Percentiles rank a stretch among this genome's conserved stretches.
These are phyloP conservation scores for Kodamaea derodonti DNA, from an alignment of 1,139 yeast species.

Conservation along the genomic window DNA sequence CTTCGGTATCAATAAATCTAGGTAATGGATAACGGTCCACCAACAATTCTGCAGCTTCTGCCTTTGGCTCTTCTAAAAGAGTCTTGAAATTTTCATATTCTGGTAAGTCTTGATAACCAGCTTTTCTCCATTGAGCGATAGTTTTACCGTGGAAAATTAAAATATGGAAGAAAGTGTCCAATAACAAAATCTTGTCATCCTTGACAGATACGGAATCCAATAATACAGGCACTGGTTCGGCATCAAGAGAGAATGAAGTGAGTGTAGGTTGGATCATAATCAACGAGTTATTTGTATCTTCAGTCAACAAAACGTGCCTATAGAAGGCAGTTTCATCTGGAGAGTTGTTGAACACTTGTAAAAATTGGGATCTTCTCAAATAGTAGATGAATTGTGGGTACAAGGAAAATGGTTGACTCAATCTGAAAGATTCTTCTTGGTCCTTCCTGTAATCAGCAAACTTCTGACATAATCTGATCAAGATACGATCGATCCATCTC, in stretches of 20 bases:
- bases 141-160: slow-evolving; percentile 94
- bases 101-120: slow-evolving; percentile 87
- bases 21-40: slow-evolving; percentile 96
- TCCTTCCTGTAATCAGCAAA: slow-evolving; percentile 51
- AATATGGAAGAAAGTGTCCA: slow-evolving; percentile 95
- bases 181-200: slow-evolving; percentile 79
- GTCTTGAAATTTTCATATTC: slow-evolving; percentile 86
- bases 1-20: slow-evolving; percentile 92
- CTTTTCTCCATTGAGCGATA: slow-evolving; percentile 94
- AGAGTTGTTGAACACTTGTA: slow-evolving; percentile 94
- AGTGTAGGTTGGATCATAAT: slow-evolving; percentile 97
- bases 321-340: slow-evolving; percentile 99
- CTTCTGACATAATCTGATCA: slow-evolving; percentile 48
- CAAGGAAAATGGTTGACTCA: slow-evolving; percentile 45
- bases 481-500: slow-evolving; percentile 51
- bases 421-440: slow-evolving; percentile 43
- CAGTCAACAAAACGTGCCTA: slow-evolving; percentile 86
- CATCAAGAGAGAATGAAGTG: slow-evolving; percentile 76
- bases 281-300: slow-evolving; percentile 89
- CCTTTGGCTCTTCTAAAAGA: slow-evolving; percentile 83
- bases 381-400: slow-evolving; percentile 96
- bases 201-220: slow-evolving; percentile 90
- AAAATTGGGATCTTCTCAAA: slow-evolving; percentile 91
- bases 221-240: slow-evolving; percentile 88
- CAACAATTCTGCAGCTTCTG: slow-evolving; percentile 87